A percentile compares a stretch with the other conserved stretches of the same genome.
Evolutionary conservation across 495 filamentous ascomycete genomes (phyloP).

Genomic region (Hypoxylon subgilvum): DNA sequence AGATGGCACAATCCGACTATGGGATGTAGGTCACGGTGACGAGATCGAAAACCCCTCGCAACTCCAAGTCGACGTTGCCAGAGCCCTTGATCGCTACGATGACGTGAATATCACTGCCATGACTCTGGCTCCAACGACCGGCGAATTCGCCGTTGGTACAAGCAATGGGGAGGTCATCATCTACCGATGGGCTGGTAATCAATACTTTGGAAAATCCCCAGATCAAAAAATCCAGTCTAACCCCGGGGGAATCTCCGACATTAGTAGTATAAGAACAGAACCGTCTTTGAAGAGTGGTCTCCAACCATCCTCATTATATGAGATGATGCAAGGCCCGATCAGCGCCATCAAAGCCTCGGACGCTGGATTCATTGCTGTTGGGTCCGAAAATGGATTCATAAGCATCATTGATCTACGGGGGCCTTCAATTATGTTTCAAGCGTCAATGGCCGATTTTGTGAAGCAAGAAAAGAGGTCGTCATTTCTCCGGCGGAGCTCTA

Average conservation of each 20-base stretch:
- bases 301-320: constrained; percentile 77
- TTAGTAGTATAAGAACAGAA: constrained; percentile 73
- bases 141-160: constrained; percentile 85
- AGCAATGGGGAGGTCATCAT: constrained; percentile 80
- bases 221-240: constrained; percentile 52
- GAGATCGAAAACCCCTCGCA: constrained; percentile 86
- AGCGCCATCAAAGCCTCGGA: constrained; percentile 81
- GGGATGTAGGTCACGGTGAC: constrained; percentile 89
- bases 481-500: constrained; percentile 57
- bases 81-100: constrained; percentile 81
- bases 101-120: constrained; percentile 76
- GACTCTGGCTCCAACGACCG: constrained; percentile 75
- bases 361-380: constrained; percentile 87
- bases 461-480: constrained; percentile 74
- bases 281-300: constrained; percentile 81
- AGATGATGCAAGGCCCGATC: constrained; percentile 80
- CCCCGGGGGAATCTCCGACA: constrained; percentile 69
- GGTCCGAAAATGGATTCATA: constrained; percentile 79
- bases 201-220: constrained; percentile 62
- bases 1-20: constrained; percentile 84
- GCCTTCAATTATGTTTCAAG: constrained; percentile 82
- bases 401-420: constrained; percentile 86
- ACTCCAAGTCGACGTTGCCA: constrained; percentile 82
- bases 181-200: constrained; percentile 85
- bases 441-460: constrained; percentile 67